Conservation (phyloP, 768 basidiomycete genomes). For the Lentinula edodes region DNA sequence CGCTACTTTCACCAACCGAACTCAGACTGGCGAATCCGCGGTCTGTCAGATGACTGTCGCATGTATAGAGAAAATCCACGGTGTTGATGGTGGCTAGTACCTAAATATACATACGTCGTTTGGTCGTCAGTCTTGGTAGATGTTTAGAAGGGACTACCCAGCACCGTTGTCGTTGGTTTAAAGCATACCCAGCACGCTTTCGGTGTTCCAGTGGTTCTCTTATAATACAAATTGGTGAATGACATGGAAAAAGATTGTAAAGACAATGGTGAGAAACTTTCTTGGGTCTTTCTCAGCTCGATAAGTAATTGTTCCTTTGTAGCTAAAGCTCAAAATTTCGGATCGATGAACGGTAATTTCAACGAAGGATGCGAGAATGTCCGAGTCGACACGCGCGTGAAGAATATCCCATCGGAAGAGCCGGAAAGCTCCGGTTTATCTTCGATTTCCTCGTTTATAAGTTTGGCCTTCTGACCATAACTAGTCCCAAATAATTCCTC, state of each 20-base stretch:
- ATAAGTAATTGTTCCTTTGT: neutral
- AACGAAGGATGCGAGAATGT: neutral
- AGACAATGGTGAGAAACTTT: neutral
- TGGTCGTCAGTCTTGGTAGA: neutral
- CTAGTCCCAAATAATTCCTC: neutral
- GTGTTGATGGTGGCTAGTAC: constrained; percentile 74
- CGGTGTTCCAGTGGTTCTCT: constrained; percentile 77
- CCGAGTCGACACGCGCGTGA: neutral
- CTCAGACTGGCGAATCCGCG: constrained; percentile 57
- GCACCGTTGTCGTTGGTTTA: constrained; percentile 73
- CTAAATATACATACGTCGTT: neutral
- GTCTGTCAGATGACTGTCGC: constrained; percentile 76
- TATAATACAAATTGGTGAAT: constrained; percentile 84
- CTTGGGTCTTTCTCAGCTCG: neutral
- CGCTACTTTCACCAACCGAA: constrained; percentile 31
- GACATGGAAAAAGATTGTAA: constrained; percentile 37
- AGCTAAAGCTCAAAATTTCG: neutral
- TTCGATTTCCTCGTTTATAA: neutral
- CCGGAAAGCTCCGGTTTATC: neutral
- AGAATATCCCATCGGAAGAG: neutral
- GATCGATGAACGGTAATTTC: neutral
- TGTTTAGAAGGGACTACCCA: neutral
- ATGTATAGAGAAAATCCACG: constrained; percentile 83
- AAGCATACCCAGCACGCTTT: constrained; percentile 77
- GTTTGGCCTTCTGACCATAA: constrained; percentile 2